Conservation (phyloP, 129 eudicot species). For the Artemisia tridentata region DNA sequence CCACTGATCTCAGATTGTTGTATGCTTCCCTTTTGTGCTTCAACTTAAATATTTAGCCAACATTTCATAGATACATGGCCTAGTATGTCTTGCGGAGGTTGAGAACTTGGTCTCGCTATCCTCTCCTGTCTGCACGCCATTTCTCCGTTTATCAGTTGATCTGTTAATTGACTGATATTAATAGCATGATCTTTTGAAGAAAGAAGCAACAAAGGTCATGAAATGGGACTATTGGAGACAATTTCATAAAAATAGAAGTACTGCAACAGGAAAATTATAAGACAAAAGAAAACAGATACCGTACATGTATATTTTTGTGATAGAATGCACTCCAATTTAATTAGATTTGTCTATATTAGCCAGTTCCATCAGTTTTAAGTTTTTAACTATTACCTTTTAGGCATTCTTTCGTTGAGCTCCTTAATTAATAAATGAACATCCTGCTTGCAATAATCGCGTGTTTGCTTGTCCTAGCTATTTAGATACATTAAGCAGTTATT, state of each 20-base stretch:
- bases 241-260: not conserved
- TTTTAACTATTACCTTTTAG: not conserved
- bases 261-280: not conserved
- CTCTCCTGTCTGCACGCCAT: too few relatives aligned
- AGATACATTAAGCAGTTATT: too few relatives aligned
- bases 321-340: not conserved
- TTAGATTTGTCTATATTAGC: not conserved
- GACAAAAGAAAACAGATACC: not conserved
- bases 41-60: too few relatives aligned
- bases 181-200: not conserved
- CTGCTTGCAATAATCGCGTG: not conserved
- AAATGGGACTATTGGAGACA: not conserved
- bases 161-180: too few relatives aligned
- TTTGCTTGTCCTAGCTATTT: too few relatives aligned
- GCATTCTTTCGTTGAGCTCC: not conserved
- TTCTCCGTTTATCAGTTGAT: too few relatives aligned
- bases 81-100: too few relatives aligned
- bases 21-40: too few relatives aligned
- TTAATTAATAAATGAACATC: not conserved
- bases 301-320: not conserved
- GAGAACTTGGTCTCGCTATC: too few relatives aligned
- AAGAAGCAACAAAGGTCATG: not conserved
- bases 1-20: too few relatives aligned
- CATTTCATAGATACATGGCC: too few relatives aligned
- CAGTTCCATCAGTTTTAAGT: not conserved